A percentile compares a stretch with the other conserved stretches of the same genome.
phyloP scores from a whole-genome alignment of 495 filamentous ascomycete species.

The Margaritispora aquatica region DNA sequence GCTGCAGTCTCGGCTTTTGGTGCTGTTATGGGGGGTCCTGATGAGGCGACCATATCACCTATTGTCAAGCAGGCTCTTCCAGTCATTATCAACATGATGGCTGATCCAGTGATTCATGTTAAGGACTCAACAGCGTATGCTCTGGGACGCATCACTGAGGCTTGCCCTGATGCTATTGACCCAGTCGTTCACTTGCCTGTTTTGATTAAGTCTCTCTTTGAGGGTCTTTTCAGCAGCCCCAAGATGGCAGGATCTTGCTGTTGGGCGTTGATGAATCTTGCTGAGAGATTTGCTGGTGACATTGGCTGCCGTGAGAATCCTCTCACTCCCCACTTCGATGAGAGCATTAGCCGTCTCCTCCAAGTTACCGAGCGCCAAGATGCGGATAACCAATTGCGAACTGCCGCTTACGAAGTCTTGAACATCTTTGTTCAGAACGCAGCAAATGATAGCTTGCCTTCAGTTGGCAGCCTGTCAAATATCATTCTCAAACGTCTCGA shows the following conservation, averaged over 20 bases:
- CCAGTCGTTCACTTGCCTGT: slow-evolving; percentile 71
- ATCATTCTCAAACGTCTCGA: slow-evolving; percentile 85
- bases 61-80: slow-evolving; percentile 90
- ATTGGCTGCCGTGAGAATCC: slow-evolving; percentile 69
- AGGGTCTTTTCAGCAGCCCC: slow-evolving; percentile 79
- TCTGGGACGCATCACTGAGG: slow-evolving; percentile 90
- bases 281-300: slow-evolving; percentile 87
- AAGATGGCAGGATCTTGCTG: slow-evolving; percentile 98
- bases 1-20: slow-evolving; percentile 97
- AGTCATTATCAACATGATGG: slow-evolving; percentile 93
- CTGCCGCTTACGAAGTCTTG: slow-evolving; percentile 96
- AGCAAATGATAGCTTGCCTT: slow-evolving; percentile 74
- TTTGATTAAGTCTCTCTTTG: slow-evolving; percentile 83
- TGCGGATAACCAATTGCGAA: slow-evolving; percentile 88
- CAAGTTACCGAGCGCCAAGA: slow-evolving; percentile 76
- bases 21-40: slow-evolving; percentile 97
- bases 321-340: slow-evolving; percentile 85
- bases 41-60: slow-evolving; percentile 79
- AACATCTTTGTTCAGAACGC: slow-evolving; percentile 88
- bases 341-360: slow-evolving; percentile 80
- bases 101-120: slow-evolving; percentile 79
- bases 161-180: slow-evolving; percentile 82
- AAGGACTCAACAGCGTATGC: slow-evolving; percentile 97
- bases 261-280: slow-evolving; percentile 98
- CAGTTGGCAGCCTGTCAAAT: slow-evolving; percentile 74